A percentile compares a stretch with the other conserved stretches of the same genome.
Conservation (phyloP, 106 monocot genomes). For the Dioscorea alata region DNA sequence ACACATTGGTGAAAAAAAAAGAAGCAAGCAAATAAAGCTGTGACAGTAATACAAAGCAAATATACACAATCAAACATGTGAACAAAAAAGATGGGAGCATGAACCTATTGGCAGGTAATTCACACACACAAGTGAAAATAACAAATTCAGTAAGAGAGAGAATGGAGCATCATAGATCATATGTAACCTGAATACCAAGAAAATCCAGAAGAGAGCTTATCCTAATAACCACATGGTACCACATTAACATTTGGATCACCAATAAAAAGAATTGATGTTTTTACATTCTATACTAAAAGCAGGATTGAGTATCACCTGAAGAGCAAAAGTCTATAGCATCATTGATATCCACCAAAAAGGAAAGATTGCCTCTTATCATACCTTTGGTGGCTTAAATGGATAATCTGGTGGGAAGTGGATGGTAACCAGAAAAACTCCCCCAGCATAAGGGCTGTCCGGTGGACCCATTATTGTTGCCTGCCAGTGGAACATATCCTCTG, state of each 20-base stretch:
- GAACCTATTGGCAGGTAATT: too few species aligned
- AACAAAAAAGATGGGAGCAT: too few species aligned
- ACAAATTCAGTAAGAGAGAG: too few species aligned
- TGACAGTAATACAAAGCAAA: too few species aligned
- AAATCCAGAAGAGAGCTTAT: background rate
- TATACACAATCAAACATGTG: too few species aligned
- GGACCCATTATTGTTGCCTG: constrained; percentile 42
- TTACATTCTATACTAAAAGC: too few species aligned
- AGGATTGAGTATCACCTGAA: too few species aligned
- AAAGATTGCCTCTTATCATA: background rate
- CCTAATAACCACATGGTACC: background rate
- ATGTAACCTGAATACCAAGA: constrained; percentile 2
- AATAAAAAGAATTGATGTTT: too few species aligned
- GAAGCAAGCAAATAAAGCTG: too few species aligned
- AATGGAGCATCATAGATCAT: background rate
- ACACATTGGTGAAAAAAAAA: too few species aligned
- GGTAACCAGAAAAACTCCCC: constrained; percentile 35
- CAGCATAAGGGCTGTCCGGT: constrained; percentile 36
- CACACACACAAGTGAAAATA: too few species aligned
- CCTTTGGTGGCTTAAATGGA: constrained; percentile 46
- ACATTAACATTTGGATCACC: background rate
- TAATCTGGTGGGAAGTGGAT: constrained; percentile 37
- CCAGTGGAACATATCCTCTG: constrained; percentile 46
- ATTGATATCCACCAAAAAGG: background rate
- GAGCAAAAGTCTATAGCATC: background rate